Conservation (phyloP, 495 filamentous ascomycete genomes). For the Darksidea phi region DNA sequence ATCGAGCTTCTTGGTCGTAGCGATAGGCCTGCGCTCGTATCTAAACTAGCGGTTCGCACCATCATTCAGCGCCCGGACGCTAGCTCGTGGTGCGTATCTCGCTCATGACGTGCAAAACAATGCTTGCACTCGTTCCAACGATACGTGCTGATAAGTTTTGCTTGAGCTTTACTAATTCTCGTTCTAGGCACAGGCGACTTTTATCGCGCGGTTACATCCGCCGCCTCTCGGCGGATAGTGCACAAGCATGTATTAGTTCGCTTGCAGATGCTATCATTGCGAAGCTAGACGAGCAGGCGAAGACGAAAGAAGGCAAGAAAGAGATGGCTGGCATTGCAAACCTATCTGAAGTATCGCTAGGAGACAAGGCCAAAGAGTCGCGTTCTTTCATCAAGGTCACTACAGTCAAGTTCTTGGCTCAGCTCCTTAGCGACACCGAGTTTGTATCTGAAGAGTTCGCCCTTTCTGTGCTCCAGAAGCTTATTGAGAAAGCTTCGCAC, state of each 20-base stretch:
- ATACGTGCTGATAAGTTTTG: too few relatives aligned
- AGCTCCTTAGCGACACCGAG: slow-evolving; percentile 41
- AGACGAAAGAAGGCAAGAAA: slow-evolving; percentile 4
- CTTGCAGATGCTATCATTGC: slow-evolving; percentile 40
- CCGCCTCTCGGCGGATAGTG: slow-evolving; percentile 35
- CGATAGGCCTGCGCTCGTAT: slow-evolving; percentile 37
- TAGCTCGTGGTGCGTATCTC: slow-evolving; percentile 39
- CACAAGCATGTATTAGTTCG: slow-evolving; percentile 36
- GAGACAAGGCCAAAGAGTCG: slow-evolving; percentile 17
- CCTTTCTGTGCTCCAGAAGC: slow-evolving; percentile 33
- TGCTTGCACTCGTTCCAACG: too few relatives aligned
- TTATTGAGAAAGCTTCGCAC: slow-evolving; percentile 41
- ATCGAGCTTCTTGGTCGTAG: slow-evolving; percentile 32
- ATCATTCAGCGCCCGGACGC: slow-evolving; percentile 42
- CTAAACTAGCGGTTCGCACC: slow-evolving; percentile 36
- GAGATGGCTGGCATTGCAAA: not conserved
- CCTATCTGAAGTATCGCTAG: slow-evolving; percentile 5
- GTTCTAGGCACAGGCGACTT: slow-evolving; percentile 36
- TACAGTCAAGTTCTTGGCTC: slow-evolving; percentile 46
- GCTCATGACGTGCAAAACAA: too few relatives aligned
- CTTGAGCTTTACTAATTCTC: too few relatives aligned
- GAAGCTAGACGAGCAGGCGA: slow-evolving; percentile 38
- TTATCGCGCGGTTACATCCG: slow-evolving; percentile 36
- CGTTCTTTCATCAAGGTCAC: slow-evolving; percentile 42
- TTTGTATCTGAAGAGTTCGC: slow-evolving; percentile 39